Conservation (phyloP, 1,284 basidiomycete species). For the Sphagnurus paluster region DNA sequence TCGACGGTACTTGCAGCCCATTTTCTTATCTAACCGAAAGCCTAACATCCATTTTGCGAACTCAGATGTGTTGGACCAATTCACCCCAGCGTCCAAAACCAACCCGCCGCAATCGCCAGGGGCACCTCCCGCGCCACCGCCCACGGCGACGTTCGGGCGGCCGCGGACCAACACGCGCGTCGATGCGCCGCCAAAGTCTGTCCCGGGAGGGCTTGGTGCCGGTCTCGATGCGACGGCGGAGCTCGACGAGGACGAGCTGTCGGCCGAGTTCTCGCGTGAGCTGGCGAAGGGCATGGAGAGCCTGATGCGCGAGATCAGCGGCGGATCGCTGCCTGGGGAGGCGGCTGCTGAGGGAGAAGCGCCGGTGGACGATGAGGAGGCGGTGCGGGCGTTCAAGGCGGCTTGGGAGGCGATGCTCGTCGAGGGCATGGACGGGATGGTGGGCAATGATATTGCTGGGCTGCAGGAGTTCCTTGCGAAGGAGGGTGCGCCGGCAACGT, state of each 20-base stretch:
- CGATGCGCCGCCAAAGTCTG: slow-evolving; percentile 35
- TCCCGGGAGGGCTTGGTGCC: slow-evolving; percentile 29
- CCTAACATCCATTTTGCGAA: slow-evolving; percentile 16
- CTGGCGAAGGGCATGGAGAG: slow-evolving; percentile 83
- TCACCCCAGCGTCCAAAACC: slow-evolving; percentile 17
- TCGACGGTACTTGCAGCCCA: slow-evolving; percentile 56
- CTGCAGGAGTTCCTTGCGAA: slow-evolving; percentile 27
- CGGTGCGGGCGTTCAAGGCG: slow-evolving; percentile 51
- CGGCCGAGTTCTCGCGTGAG: slow-evolving; percentile 67
- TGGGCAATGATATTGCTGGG: slow-evolving; percentile 25
- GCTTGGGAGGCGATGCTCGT: slow-evolving; percentile 79
- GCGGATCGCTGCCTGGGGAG: slow-evolving; percentile 31
- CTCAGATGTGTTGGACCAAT: slow-evolving; percentile 30
- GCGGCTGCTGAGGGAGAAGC: slow-evolving; percentile 12
- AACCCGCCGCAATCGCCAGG: slow-evolving; percentile 19
- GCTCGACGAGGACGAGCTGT: slow-evolving; percentile 38
- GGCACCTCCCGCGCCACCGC: slow-evolving; percentile 22
- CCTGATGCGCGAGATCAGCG: slow-evolving; percentile 72
- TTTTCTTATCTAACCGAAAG: slow-evolving; percentile 1
- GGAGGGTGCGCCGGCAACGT: slow-evolving; percentile 10
- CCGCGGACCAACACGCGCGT: slow-evolving; percentile 43
- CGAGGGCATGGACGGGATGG: slow-evolving; percentile 61
- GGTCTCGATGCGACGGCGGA: slow-evolving; percentile 27
- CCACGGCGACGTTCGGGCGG: slow-evolving; percentile 28
- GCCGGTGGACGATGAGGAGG: slow-evolving; percentile 33